Percentiles rank a stretch among this genome's conserved stretches.
Evolutionary conservation across 1,139 yeast species (phyloP).

Genomic region (Zygoascus hellenicus): DNA sequence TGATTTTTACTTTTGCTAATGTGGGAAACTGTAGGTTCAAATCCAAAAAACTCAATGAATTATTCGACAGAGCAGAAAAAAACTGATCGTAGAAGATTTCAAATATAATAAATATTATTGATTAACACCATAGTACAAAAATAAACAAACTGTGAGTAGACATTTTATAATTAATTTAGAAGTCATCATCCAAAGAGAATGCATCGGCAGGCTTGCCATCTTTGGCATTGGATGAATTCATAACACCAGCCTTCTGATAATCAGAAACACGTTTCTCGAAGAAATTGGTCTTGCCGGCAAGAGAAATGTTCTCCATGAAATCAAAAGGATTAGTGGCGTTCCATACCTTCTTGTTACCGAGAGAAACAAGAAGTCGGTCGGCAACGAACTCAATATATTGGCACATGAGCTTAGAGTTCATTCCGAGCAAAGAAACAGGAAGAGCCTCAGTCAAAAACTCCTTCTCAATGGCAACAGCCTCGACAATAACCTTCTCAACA

Average conservation of each 20-base stretch:
- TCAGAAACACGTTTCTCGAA: constrained; percentile 98
- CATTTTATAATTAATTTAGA: constrained; percentile 26
- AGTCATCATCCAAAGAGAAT: constrained; percentile 42
- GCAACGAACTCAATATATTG: constrained; percentile 98
- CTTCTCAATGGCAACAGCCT: constrained; percentile 93
- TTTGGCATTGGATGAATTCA: constrained; percentile 50
- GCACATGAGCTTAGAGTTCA: constrained; percentile 88
- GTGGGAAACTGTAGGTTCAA: too few relatives aligned
- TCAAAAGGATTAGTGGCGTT: constrained; percentile 92
- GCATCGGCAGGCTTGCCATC: constrained; percentile 42
- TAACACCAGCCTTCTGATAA: constrained; percentile 98
- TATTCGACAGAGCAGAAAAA: too few relatives aligned
- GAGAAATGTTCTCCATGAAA: constrained; percentile 96
- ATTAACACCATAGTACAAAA: too few relatives aligned
- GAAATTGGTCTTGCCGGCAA: constrained; percentile 98
- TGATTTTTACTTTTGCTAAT: too few relatives aligned
- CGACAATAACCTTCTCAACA: constrained; percentile 81
- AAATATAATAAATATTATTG: too few relatives aligned
- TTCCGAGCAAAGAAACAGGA: constrained; percentile 86
- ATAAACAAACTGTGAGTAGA: neutral
- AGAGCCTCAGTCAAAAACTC: constrained; percentile 91
- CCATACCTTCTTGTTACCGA: constrained; percentile 86
- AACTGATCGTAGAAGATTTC: too few relatives aligned
- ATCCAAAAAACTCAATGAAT: too few relatives aligned
- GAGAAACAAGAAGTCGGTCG: constrained; percentile 81